Percentiles rank a stretch among this genome's conserved stretches.
These are phyloP conservation scores for Houttuynia cordata DNA, from an alignment of 164 flowering plant species.

Conservation along the genomic window DNA sequence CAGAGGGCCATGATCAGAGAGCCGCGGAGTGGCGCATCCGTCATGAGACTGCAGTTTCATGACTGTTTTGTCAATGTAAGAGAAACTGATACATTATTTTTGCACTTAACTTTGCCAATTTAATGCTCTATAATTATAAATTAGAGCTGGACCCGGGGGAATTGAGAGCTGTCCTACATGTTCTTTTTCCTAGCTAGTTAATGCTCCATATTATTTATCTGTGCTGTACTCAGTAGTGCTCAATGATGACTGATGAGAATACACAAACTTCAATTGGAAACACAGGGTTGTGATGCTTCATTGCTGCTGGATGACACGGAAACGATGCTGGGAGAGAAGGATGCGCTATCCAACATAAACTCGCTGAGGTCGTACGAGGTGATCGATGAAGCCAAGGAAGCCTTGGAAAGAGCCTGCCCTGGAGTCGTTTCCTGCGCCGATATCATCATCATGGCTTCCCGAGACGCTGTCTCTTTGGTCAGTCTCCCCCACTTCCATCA, in stretches of 20 bases:
- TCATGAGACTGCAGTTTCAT: constrained; percentile 93
- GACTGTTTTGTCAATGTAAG: constrained; percentile 89
- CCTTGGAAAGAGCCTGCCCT: constrained; percentile 56
- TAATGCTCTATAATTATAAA: too few species aligned
- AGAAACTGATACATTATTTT: neutral
- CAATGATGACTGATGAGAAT: too few species aligned
- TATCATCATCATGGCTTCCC: constrained; percentile 85
- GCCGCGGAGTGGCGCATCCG: constrained; percentile 68
- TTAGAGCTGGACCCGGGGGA: too few species aligned
- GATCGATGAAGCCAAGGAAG: constrained; percentile 60
- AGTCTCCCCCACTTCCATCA: neutral
- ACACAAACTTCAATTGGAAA: too few species aligned
- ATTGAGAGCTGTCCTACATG: neutral
- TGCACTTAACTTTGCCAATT: too few species aligned
- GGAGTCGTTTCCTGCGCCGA: constrained; percentile 87
- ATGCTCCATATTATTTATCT: too few species aligned
- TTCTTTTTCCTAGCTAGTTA: too few species aligned
- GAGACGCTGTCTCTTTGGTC: constrained; percentile 92
- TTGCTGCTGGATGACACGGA: constrained; percentile 84
- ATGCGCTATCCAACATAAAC: constrained; percentile 60
- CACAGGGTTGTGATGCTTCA: constrained; percentile 90
- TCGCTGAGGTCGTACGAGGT: constrained; percentile 83
- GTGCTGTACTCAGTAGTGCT: too few species aligned
- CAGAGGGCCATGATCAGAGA: constrained; percentile 49
- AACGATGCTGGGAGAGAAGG: constrained; percentile 76